Conservation (phyloP, 2,329 filamentous ascomycete species). For the Penicillium sp. region DNA sequence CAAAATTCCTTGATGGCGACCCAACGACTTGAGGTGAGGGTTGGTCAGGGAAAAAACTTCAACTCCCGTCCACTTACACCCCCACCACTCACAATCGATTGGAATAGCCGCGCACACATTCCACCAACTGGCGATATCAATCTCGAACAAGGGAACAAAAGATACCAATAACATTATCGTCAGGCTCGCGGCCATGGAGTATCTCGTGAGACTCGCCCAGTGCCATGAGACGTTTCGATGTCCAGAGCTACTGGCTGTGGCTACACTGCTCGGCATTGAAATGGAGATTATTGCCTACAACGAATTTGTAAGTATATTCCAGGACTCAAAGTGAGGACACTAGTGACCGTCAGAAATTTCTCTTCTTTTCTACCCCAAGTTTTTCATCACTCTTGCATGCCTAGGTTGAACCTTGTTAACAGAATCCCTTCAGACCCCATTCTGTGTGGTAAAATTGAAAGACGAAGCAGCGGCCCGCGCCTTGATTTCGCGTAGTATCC, state of each 20-base stretch:
- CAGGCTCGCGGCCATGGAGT: constrained; percentile 58
- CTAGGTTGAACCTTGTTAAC: constrained; percentile 4
- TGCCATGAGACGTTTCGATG: constrained; percentile 86
- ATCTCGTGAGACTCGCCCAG: constrained; percentile 86
- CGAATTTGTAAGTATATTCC: constrained; percentile 61
- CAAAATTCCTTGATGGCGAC: background rate
- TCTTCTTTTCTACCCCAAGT: background rate
- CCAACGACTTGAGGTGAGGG: background rate
- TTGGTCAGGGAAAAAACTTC: constrained; percentile 16
- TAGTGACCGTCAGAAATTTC: too few relatives aligned
- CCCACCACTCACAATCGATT: constrained; percentile 13
- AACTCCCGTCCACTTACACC: constrained; percentile 12
- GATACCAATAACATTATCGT: too few relatives aligned
- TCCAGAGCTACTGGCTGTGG: constrained; percentile 80
- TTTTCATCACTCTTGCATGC: background rate
- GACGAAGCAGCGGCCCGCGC: constrained; percentile 65
- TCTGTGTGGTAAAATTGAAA: constrained; percentile 73
- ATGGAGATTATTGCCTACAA: constrained; percentile 76
- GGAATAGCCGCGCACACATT: too few relatives aligned
- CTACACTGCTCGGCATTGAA: constrained; percentile 65
- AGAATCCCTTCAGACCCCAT: constrained; percentile 68
- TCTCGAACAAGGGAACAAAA: too few relatives aligned
- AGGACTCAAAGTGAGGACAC: background rate
- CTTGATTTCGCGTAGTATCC: constrained; percentile 74
- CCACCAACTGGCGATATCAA: too few relatives aligned